Percentiles rank a stretch among this genome's conserved stretches.
Evolutionary conservation across 1,284 basidiomycete genomes (phyloP).

Genomic region (Coniferiporia weirii): DNA sequence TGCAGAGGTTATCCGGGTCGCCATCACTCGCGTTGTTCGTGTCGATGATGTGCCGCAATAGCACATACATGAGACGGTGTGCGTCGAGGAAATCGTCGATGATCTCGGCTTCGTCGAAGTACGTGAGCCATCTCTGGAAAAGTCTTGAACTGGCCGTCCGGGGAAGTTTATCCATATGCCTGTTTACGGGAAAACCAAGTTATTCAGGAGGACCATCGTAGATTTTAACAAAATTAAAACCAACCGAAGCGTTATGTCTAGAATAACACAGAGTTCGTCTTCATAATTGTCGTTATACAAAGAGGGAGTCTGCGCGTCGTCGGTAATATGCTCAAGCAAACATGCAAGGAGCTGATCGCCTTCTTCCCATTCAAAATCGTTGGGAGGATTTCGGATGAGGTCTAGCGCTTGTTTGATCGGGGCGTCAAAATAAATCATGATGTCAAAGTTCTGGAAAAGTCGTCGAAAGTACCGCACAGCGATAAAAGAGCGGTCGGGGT

Average conservation of each 20-base stretch:
- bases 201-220: not conserved
- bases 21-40: too few relatives aligned
- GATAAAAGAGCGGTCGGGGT: not conserved
- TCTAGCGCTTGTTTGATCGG: not conserved
- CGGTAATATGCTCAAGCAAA: not conserved
- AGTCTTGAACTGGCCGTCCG: not conserved
- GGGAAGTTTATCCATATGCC: not conserved
- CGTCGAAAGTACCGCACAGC: not conserved
- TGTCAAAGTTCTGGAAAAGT: not conserved
- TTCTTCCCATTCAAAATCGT: not conserved
- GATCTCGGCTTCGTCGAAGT: not conserved
- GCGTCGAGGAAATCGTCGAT: not conserved
- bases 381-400: not conserved
- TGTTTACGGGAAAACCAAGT: not conserved
- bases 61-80: not conserved
- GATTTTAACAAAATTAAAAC: not conserved
- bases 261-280: not conserved
- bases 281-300: too few relatives aligned
- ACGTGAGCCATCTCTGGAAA: not conserved
- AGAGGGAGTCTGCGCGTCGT: too few relatives aligned
- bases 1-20: too few relatives aligned
- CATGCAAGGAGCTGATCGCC: not conserved
- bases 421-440: not conserved
- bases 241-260: not conserved
- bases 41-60: not conserved